Evolutionary conservation across 2,329 filamentous ascomycete species (phyloP).

Genomic region (Phyllosticta citriasiana): DNA sequence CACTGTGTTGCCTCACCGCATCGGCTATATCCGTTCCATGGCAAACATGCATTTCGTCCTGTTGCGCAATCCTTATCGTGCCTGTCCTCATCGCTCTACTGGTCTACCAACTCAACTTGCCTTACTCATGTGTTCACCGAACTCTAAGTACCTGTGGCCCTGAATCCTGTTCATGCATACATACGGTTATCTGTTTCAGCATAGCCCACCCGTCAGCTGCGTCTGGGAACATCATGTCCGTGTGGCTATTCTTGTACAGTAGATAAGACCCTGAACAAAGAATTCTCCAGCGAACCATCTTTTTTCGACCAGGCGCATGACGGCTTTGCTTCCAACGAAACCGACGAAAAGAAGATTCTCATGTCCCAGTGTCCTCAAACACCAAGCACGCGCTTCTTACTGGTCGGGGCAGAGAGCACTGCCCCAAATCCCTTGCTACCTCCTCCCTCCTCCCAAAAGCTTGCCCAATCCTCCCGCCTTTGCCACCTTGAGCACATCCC

Average conservation of each 20-base stretch:
- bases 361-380: background rate
- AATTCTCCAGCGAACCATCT: background rate
- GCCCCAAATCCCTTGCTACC: conserved; percentile 11
- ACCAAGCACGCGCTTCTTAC: background rate
- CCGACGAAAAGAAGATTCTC: background rate
- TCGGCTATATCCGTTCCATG: background rate
- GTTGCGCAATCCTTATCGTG: background rate
- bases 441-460: conserved; percentile 42
- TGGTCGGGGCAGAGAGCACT: background rate
- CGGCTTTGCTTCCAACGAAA: background rate
- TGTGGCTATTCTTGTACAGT: background rate
- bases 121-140: background rate
- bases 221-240: background rate
- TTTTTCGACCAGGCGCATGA: background rate
- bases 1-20: background rate
- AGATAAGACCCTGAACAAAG: background rate
- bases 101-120: background rate
- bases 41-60: background rate
- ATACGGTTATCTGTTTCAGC: background rate
- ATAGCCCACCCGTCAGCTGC: background rate
- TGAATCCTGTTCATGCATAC: background rate
- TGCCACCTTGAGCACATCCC: conserved; percentile 71
- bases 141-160: background rate
- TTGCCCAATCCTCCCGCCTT: conserved; percentile 48
- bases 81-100: background rate